Base-by-base conservation (phyloP, 441 rosid species). In the Macaranga tanarius region DNA sequence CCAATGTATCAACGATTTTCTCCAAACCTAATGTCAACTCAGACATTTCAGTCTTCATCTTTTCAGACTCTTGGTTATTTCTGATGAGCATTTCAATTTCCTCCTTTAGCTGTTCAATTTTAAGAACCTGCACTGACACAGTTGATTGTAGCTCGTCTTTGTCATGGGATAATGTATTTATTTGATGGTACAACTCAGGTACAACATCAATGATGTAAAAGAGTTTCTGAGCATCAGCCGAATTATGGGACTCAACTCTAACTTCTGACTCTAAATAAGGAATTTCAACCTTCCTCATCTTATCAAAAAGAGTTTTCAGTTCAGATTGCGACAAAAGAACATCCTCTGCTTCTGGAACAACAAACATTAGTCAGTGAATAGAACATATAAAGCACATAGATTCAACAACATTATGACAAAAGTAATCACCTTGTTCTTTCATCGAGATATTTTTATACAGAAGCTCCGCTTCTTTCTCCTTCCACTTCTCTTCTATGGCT, bases 101-200 rank as follows among this genome's bases (percentile, higher is more conserved):
- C 69, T 81, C 86, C 83, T 76, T 84, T 69, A 95, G 79, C 75
- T 79, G 83, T 75, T 91, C 88, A 74, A 84, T 86, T 84, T 87
- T 90, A 75, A 83, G 81, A 83, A 74, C 78, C 72, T 86, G 85
- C 71, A 47, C 71, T 38, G 89, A 79, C 69, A 92, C 65, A 58
- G 81, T 81, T 34, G 91, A 86, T 34, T 73, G 84, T 75, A 91
- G 86, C 81, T 84, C 82, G 52, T 85, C 81, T 71, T 88, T 88
- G 65, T 78, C 90, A 60, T 74, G 75, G 69, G 90, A 79, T 76
- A 89, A 76, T 60, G 73, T 65, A 65, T 81, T 74, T 81, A 89
- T 76, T 85, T 89, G 92, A 79, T 78, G 79, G 74, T 83, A 88
- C 88, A 84, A 82, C 76, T 80, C 74, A 51, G 80, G 47, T 68